Conservation (phyloP, 345 rosid species). For the Lepidium africanum region DNA sequence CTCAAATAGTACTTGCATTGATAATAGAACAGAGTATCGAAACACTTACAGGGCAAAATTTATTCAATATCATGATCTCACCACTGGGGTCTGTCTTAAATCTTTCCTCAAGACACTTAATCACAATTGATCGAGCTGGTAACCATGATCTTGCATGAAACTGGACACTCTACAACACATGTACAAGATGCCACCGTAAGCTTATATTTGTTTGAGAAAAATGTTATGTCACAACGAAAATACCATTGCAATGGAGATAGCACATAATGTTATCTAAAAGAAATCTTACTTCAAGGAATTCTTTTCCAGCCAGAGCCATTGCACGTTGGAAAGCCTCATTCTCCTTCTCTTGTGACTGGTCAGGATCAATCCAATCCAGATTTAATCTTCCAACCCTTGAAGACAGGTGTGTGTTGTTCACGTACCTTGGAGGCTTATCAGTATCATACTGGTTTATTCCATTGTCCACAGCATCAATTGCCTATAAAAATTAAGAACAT, state of each 20-base stretch:
- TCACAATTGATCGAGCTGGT: constrained; percentile 78
- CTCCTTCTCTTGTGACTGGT: constrained; percentile 86
- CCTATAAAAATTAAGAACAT: constrained; percentile 28
- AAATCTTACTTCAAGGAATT: constrained; percentile 66
- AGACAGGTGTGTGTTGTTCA: constrained; percentile 77
- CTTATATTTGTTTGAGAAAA: neutral
- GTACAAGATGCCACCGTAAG: neutral
- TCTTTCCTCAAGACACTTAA: constrained; percentile 64
- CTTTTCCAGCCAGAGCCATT: constrained; percentile 75
- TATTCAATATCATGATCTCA: constrained; percentile 66
- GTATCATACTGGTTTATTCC: constrained; percentile 79
- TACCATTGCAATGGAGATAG: neutral
- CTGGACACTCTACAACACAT: constrained; percentile 46
- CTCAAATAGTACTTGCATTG: neutral
- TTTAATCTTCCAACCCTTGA: constrained; percentile 81
- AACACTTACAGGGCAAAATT: constrained; percentile 73
- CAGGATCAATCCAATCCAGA: constrained; percentile 86
- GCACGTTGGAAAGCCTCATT: constrained; percentile 73
- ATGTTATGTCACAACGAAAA: neutral
- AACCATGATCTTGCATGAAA: constrained; percentile 83
- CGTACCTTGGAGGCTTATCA: constrained; percentile 79
- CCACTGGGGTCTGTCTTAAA: constrained; percentile 60
- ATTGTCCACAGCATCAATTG: constrained; percentile 84
- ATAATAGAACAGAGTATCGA: neutral
- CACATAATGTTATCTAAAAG: neutral